Conservation (phyloP, 2,329 filamentous ascomycete genomes). For the Fusarium euwallaceae region DNA sequence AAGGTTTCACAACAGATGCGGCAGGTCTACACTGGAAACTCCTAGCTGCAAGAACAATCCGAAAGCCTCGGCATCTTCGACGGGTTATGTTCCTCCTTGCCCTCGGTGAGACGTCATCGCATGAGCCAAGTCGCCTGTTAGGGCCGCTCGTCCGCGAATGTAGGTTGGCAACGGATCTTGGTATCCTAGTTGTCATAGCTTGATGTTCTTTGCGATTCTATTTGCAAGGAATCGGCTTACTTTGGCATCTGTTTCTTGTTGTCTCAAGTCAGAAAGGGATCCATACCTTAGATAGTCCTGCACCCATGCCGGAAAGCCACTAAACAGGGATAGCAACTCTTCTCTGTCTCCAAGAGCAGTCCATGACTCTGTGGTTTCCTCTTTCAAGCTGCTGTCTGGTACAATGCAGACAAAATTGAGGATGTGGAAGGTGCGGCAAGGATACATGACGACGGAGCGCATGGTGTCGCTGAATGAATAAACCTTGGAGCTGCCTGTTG, state of each 20-base stretch:
- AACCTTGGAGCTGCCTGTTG: too few species aligned
- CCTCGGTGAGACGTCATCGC: neutral
- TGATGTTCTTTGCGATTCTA: neutral
- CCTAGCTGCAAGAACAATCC: neutral
- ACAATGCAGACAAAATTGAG: neutral
- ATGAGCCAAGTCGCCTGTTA: neutral
- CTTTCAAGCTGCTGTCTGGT: neutral
- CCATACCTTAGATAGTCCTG: neutral
- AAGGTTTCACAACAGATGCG: neutral
- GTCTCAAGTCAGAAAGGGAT: too few species aligned
- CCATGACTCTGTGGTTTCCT: neutral
- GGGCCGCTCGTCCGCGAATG: neutral
- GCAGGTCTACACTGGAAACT: neutral
- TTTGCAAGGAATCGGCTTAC: neutral
- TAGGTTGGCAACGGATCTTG: neutral
- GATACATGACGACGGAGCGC: neutral
- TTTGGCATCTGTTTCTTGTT: too few species aligned
- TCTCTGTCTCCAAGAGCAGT: neutral
- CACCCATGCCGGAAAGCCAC: neutral
- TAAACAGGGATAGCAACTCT: neutral
- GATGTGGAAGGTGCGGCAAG: neutral
- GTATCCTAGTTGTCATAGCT: neutral
- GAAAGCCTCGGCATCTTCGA: neutral
- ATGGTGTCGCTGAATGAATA: neutral
- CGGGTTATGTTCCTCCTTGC: neutral